A percentile compares a stretch with the other conserved stretches of the same genome.
These are phyloP conservation scores for Cyclostephanos tholiformis DNA, from an alignment of 108 stramenopile species.

Conservation along the genomic window DNA sequence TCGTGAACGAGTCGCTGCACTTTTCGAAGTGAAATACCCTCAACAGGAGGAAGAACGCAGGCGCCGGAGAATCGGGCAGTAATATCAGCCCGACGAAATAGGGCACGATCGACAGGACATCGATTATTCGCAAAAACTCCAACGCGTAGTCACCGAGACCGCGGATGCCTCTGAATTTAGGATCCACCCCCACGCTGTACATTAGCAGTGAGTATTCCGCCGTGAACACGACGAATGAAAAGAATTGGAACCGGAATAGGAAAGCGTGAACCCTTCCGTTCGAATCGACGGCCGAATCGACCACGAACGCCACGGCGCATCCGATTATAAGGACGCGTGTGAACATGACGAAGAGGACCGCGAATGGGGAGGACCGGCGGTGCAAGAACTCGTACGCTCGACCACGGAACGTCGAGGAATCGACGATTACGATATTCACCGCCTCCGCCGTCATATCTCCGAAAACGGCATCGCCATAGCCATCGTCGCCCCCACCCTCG, in stretches of 20 bases:
- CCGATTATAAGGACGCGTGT: slow-evolving; percentile 65
- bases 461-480: not conserved
- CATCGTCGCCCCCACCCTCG: slow-evolving; percentile 11
- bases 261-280: slow-evolving; percentile 24
- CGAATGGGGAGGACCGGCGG: slow-evolving; percentile 32
- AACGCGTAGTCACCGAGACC: slow-evolving; percentile 43
- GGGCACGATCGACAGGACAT: slow-evolving; percentile 75
- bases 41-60: slow-evolving; percentile 64
- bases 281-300: slow-evolving; percentile 57
- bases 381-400: slow-evolving; percentile 70
- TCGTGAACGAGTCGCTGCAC: slow-evolving; percentile 81
- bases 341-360: slow-evolving; percentile 55
- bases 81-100: slow-evolving; percentile 65
- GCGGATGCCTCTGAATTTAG: slow-evolving; percentile 47
- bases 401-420: slow-evolving; percentile 46
- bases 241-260: slow-evolving; percentile 64
- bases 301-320: slow-evolving; percentile 69
- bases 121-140: slow-evolving; percentile 75
- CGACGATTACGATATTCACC: slow-evolving; percentile 34
- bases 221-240: slow-evolving; percentile 72
- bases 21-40: slow-evolving; percentile 84
- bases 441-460: slow-evolving; percentile 8
- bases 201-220: slow-evolving; percentile 66
- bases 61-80: slow-evolving; percentile 16
- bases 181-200: slow-evolving; percentile 60